Evolutionary conservation across 2,329 filamentous ascomycete genomes (phyloP).

Genomic region (Trichoderma asperellum): DNA sequence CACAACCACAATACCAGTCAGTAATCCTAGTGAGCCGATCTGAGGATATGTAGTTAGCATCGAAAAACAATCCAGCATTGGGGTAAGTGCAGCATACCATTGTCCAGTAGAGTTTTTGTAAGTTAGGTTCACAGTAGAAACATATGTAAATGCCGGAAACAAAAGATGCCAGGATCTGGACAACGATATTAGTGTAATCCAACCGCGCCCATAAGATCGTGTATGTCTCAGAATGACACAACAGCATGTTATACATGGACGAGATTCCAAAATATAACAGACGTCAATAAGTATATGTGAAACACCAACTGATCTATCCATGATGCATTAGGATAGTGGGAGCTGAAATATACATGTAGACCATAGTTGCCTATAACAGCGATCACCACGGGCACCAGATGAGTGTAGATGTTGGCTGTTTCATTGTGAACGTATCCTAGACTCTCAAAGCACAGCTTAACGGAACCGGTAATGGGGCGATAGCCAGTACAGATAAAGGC

Average conservation of each 20-base stretch:
- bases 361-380: conserved; percentile 39
- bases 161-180: conserved; percentile 46
- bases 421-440: conserved; percentile 46
- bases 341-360: conserved; percentile 35
- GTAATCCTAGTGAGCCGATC: conserved; percentile 25
- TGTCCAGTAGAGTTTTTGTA: conserved; percentile 3
- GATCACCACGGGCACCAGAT: conserved; percentile 47
- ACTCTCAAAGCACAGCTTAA: conserved; percentile 44
- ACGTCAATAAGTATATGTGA: conserved; percentile 44
- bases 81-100: neutral
- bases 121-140: conserved; percentile 43
- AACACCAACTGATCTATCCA: conserved; percentile 46
- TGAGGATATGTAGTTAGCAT: conserved; percentile 23
- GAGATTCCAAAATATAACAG: conserved; percentile 42
- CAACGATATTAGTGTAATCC: conserved; percentile 46
- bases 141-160: conserved; percentile 46
- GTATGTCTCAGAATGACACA: conserved; percentile 44
- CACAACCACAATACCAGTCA: neutral
- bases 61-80: neutral
- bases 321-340: conserved; percentile 41
- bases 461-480: conserved; percentile 47
- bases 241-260: conserved; percentile 46
- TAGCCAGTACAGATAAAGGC: conserved; percentile 48
- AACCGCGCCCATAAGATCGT: conserved; percentile 44
- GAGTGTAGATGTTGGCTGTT: conserved; percentile 42